phyloP scores from a whole-genome alignment of 192 early-diverging fungal genomes.

The Coemansia sp. region DNA sequence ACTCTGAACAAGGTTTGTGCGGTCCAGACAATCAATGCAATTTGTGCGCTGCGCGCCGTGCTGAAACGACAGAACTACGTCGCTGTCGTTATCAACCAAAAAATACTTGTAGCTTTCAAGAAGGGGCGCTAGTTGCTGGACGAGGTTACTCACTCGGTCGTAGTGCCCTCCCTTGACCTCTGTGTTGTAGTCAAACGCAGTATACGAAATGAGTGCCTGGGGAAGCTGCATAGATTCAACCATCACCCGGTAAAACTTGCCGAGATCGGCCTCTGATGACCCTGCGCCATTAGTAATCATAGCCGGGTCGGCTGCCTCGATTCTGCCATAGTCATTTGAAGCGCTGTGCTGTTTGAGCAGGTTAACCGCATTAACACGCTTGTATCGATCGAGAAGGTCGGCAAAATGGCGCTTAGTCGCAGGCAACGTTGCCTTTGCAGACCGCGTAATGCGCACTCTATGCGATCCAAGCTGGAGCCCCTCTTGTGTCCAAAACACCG shows the following conservation, averaged over 20 bases:
- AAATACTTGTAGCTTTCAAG: slow-evolving; percentile 71
- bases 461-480: slow-evolving; percentile 82
- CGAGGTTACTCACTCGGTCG: slow-evolving; percentile 65
- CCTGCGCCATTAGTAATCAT: slow-evolving; percentile 19
- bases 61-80: slow-evolving; percentile 64
- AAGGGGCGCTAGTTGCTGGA: slow-evolving; percentile 52
- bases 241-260: slow-evolving; percentile 63
- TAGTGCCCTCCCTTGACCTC: slow-evolving; percentile 76
- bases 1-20: slow-evolving; percentile 93
- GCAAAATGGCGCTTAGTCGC: slow-evolving; percentile 77
- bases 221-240: slow-evolving; percentile 51
- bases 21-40: slow-evolving; percentile 83
- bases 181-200: slow-evolving; percentile 82
- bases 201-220: slow-evolving; percentile 57
- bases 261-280: slow-evolving; percentile 63
- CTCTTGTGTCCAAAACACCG: slow-evolving; percentile 96
- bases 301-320: slow-evolving; percentile 10
- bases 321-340: slow-evolving; percentile 30
- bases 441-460: slow-evolving; percentile 81
- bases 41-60: slow-evolving; percentile 87
- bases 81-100: slow-evolving; percentile 60
- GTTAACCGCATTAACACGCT: slow-evolving; percentile 73
- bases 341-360: slow-evolving; percentile 63
- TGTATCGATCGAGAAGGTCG: slow-evolving; percentile 73
- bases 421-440: slow-evolving; percentile 76